These are phyloP conservation scores for Tulasnella sp. DNA, from an alignment of 768 basidiomycete genomes.

Conservation along the genomic window DNA sequence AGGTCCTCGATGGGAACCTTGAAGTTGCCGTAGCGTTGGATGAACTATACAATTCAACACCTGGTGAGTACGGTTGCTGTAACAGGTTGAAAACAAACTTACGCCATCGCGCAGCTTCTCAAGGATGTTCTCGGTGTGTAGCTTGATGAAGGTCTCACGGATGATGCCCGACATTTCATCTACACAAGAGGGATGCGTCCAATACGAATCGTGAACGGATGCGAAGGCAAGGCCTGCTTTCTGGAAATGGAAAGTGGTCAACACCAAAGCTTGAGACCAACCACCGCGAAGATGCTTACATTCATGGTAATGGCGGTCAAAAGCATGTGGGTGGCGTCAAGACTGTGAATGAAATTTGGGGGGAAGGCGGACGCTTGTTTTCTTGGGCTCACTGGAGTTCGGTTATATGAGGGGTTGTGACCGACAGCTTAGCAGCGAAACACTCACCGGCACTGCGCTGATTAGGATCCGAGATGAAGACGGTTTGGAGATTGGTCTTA, in stretches of 20 bases:
- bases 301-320: conserved; percentile 88
- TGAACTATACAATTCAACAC: conserved; percentile 54
- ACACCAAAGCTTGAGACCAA: neutral
- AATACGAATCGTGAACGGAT: conserved; percentile 98
- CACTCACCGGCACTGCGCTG: conserved; percentile 63
- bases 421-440: conserved; percentile 32
- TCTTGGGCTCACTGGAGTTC: conserved; percentile 62
- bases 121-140: conserved; percentile 88
- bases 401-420: conserved; percentile 17
- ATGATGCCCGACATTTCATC: conserved; percentile 89
- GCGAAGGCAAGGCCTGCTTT: conserved; percentile 81
- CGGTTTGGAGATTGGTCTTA: conserved; percentile 78
- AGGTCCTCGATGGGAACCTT: conserved; percentile 63
- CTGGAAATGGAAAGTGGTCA: conserved; percentile 46
- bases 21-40: conserved; percentile 74
- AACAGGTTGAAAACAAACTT: conserved; percentile 39
- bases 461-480: conserved; percentile 88
- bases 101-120: conserved; percentile 74
- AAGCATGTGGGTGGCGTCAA: conserved; percentile 99
- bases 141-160: conserved; percentile 88
- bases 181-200: conserved; percentile 90
- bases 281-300: conserved; percentile 50
- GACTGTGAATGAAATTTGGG: conserved; percentile 96
- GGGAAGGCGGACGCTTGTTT: conserved; percentile 98
- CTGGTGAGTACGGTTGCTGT: neutral